Conservation (phyloP, 2,329 filamentous ascomycete species). For the Colletotrichum agaves region DNA sequence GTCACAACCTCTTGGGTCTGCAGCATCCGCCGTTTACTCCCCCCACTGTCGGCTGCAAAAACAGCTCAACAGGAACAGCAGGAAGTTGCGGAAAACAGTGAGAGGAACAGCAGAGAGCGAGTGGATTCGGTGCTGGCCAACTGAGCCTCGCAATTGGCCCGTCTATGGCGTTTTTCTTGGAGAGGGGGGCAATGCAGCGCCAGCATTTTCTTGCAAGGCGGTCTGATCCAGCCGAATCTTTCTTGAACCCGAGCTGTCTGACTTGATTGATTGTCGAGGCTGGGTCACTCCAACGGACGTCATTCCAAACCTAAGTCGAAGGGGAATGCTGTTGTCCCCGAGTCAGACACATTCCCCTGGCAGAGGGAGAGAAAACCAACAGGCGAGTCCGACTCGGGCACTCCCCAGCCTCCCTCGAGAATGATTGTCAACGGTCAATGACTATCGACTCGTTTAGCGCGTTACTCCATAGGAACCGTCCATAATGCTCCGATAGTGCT, state of each 20-base stretch:
- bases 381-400: constrained; percentile 20
- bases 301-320: constrained; percentile 9
- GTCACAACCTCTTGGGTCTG: not conserved
- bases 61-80: constrained; percentile 2
- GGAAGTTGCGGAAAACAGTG: constrained; percentile 11
- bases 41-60: constrained; percentile 7
- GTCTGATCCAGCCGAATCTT: constrained; percentile 5
- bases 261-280: not conserved
- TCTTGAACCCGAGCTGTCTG: not conserved
- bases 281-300: not conserved
- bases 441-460: not conserved
- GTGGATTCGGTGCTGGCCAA: not conserved
- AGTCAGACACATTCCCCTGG: constrained; percentile 18
- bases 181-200: no score
- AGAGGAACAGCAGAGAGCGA: constrained; percentile 5
- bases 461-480: constrained; percentile 3
- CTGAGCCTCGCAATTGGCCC: constrained; percentile 5
- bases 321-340: not conserved
- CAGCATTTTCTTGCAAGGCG: constrained; percentile 14
- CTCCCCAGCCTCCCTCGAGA: constrained; percentile 16
- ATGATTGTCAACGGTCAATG: constrained; percentile 9
- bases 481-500: constrained; percentile 21
- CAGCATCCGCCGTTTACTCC: not conserved
- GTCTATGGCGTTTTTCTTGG: not conserved
- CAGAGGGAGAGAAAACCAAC: constrained; percentile 6